phyloP scores from a whole-genome alignment of 2,329 filamentous ascomycete genomes.

The Cryphonectria parasitica region DNA sequence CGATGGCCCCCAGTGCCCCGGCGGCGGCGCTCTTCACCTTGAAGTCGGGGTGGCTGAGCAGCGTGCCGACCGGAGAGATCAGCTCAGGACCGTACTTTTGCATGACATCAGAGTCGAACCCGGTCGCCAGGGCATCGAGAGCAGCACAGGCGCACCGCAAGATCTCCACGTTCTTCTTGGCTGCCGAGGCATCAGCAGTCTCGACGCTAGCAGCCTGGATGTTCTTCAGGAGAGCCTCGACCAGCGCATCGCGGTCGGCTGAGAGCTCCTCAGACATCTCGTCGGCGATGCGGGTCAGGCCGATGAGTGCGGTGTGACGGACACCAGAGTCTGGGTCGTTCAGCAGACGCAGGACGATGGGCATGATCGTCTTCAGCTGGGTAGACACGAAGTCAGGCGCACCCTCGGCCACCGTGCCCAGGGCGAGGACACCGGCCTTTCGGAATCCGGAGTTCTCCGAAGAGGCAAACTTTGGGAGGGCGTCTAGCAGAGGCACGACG shows the following conservation, averaged over 20 bases:
- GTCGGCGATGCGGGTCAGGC: constrained; percentile 87
- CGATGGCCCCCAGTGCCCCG: constrained; percentile 88
- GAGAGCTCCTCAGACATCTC: constrained; percentile 90
- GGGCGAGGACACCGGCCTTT: constrained; percentile 86
- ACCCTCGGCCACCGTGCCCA: constrained; percentile 94
- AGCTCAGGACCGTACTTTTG: constrained; percentile 80
- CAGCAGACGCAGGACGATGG: constrained; percentile 80
- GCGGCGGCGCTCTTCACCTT: constrained; percentile 90
- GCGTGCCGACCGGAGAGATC: constrained; percentile 80
- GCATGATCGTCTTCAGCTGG: constrained; percentile 84
- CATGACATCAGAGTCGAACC: constrained; percentile 79
- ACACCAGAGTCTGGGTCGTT: constrained; percentile 84
- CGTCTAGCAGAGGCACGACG: constrained; percentile 86
- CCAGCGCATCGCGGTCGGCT: constrained; percentile 81
- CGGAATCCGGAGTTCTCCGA: constrained; percentile 77
- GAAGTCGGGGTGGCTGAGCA: constrained; percentile 82
- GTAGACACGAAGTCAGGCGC: constrained; percentile 97
- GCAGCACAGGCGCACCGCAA: constrained; percentile 89
- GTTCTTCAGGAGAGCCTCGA: constrained; percentile 85
- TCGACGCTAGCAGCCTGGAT: constrained; percentile 77
- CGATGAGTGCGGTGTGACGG: constrained; percentile 83
- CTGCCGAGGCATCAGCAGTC: constrained; percentile 63
- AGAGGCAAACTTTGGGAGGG: constrained; percentile 80
- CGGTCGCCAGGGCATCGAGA: constrained; percentile 88
- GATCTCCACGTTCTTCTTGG: constrained; percentile 80